A percentile compares a stretch with the other conserved stretches of the same genome.
Conservation (phyloP, 805 yeast genomes). For the Schwanniomyces yamadae region DNA sequence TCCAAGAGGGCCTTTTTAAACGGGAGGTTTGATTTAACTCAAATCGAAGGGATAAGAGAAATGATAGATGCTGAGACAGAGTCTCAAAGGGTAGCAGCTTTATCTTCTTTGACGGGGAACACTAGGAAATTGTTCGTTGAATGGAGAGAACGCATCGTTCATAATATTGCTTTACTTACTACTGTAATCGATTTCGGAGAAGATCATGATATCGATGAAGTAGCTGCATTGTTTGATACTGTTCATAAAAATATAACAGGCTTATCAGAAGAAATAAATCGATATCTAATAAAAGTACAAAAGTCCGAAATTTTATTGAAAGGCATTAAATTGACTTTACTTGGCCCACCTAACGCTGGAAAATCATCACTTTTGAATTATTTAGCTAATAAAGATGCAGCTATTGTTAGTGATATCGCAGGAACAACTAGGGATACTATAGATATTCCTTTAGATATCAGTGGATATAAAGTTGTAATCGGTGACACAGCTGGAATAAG, state of each 20-base stretch:
- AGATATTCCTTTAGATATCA: constrained; percentile 75
- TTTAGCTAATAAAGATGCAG: constrained; percentile 77
- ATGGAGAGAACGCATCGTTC: constrained; percentile 70
- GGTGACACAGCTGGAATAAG: constrained; percentile 96
- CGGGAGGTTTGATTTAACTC: constrained; percentile 80
- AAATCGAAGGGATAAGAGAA: constrained; percentile 86
- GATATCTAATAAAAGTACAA: constrained; percentile 46
- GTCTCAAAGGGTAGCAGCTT: constrained; percentile 72
- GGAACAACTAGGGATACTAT: constrained; percentile 93
- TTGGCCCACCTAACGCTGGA: constrained; percentile 97
- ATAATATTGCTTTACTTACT: constrained; percentile 70
- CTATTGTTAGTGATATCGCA: constrained; percentile 86
- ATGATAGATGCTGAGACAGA: constrained; percentile 94
- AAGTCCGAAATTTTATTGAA: constrained; percentile 61
- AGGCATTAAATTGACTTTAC: constrained; percentile 70
- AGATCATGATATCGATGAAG: constrained; percentile 79
- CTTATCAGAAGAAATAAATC: constrained; percentile 46
- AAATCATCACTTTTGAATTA: constrained; percentile 81
- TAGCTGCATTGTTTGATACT: constrained; percentile 48
- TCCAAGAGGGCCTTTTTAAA: constrained; percentile 83
- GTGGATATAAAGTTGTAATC: constrained; percentile 78
- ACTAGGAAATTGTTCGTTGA: constrained; percentile 50
- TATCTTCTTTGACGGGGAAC: constrained; percentile 70
- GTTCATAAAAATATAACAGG: constrained; percentile 45
- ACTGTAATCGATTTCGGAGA: constrained; percentile 95